Conservation (phyloP, 2,329 filamentous ascomycete genomes). For the Phialophora verrucosa region DNA sequence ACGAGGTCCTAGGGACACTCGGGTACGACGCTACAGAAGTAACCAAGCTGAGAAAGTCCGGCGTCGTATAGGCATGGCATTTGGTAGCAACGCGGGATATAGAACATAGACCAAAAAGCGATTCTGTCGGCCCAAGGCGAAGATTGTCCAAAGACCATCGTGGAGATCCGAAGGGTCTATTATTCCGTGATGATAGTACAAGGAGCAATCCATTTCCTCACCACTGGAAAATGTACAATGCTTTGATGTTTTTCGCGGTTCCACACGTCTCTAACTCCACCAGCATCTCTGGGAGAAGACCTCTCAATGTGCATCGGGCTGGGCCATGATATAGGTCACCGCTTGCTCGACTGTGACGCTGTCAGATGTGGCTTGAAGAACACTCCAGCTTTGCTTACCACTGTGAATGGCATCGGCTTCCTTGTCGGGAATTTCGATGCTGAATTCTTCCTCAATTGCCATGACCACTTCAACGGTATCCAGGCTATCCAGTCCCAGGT, state of each 20-base stretch:
- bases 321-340: conserved; percentile 88
- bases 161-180: conserved; percentile 35
- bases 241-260: conserved; percentile 28
- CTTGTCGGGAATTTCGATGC: conserved; percentile 98
- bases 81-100: conserved; percentile 1
- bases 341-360: conserved; percentile 79
- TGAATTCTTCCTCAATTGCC: conserved; percentile 97
- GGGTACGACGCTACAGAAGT: conserved; percentile 34
- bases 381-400: conserved; percentile 64
- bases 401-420: conserved; percentile 93
- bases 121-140: background rate
- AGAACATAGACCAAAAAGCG: conserved; percentile 16
- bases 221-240: conserved; percentile 36
- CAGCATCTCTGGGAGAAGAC: conserved; percentile 4
- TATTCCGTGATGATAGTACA: conserved; percentile 36
- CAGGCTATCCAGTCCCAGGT: conserved; percentile 94
- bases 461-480: conserved; percentile 99
- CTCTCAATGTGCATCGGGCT: conserved; percentile 70
- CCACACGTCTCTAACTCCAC: conserved; percentile 26
- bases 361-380: conserved; percentile 36
- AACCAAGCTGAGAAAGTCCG: conserved; percentile 36
- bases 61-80: conserved; percentile 23
- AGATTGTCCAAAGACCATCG: conserved; percentile 28
- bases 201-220: conserved; percentile 29
- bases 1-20: conserved; percentile 31